These are phyloP conservation scores for Pseudogymnoascus sp. DNA, from an alignment of 2,329 filamentous ascomycete genomes.

Conservation along the genomic window DNA sequence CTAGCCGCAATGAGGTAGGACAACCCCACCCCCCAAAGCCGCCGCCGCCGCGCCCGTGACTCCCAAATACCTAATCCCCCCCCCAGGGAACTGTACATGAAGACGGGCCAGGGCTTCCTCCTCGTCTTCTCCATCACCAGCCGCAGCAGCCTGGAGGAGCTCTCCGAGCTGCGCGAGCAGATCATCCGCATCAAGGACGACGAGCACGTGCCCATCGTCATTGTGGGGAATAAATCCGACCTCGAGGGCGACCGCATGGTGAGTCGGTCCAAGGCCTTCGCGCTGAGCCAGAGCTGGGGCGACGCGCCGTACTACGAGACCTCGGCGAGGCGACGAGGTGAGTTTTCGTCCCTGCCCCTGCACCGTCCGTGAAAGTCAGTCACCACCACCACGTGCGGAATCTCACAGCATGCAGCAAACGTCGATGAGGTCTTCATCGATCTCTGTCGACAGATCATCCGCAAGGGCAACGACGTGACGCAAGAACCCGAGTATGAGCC, in stretches of 20 bases:
- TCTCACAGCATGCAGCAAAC: constrained; percentile 36
- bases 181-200: constrained; percentile 68
- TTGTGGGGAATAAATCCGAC: constrained; percentile 68
- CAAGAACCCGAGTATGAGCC: constrained; percentile 20
- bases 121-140: constrained; percentile 69
- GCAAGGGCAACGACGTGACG: constrained; percentile 39
- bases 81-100: constrained; percentile 61
- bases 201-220: constrained; percentile 60
- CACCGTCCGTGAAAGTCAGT: background rate
- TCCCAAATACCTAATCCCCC: constrained; percentile 5
- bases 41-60: background rate
- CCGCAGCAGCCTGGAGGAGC: constrained; percentile 57
- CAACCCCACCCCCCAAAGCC: background rate
- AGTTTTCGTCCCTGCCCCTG: constrained; percentile 1
- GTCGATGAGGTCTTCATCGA: constrained; percentile 66
- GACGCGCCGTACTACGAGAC: constrained; percentile 69
- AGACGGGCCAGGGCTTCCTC: constrained; percentile 66
- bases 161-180: constrained; percentile 63
- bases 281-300: constrained; percentile 59
- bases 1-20: constrained; percentile 49
- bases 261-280: constrained; percentile 55
- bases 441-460: constrained; percentile 58
- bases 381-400: background rate
- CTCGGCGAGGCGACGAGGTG: constrained; percentile 50
- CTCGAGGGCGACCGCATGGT: constrained; percentile 64